Percentiles rank a stretch among this genome's conserved stretches.
These are phyloP conservation scores for Entonaema liquescens DNA, from an alignment of 495 filamentous ascomycete species.

Conservation along the genomic window DNA sequence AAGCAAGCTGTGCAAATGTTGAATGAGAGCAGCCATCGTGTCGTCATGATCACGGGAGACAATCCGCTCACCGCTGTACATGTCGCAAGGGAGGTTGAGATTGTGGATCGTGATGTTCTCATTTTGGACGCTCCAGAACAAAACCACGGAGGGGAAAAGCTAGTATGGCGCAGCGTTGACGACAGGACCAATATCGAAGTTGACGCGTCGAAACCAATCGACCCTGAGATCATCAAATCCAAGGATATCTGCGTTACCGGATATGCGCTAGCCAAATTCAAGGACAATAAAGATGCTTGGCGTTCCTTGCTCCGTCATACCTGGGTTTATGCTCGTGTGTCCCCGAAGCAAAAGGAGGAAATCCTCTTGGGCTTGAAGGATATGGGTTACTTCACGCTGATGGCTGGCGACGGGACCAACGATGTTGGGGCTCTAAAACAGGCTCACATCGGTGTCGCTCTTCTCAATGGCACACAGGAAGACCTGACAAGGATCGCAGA, in stretches of 20 bases:
- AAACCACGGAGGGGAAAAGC: slow-evolving; percentile 77
- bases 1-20: slow-evolving; percentile 94
- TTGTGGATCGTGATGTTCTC: slow-evolving; percentile 93
- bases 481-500: slow-evolving; percentile 91
- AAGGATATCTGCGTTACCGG: slow-evolving; percentile 98
- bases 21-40: slow-evolving; percentile 97
- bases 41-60: slow-evolving; percentile 99
- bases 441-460: slow-evolving; percentile 94
- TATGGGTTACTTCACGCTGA: slow-evolving; percentile 95
- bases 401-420: slow-evolving; percentile 99
- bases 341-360: slow-evolving; percentile 98
- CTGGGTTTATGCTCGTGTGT: slow-evolving; percentile 98
- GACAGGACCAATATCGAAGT: slow-evolving; percentile 90
- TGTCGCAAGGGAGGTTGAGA: slow-evolving; percentile 94
- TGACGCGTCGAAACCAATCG: slow-evolving; percentile 81
- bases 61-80: slow-evolving; percentile 97
- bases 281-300: slow-evolving; percentile 74
- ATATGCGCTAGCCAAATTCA: slow-evolving; percentile 90
- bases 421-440: slow-evolving; percentile 98
- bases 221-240: slow-evolving; percentile 78
- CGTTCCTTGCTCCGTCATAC: slow-evolving; percentile 81
- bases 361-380: slow-evolving; percentile 96
- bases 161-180: slow-evolving; percentile 96
- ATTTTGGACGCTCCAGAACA: slow-evolving; percentile 96
- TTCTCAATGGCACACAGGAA: slow-evolving; percentile 92